Conservation (phyloP, 2,329 filamentous ascomycete genomes). For the Neonectria neomacrospora region DNA sequence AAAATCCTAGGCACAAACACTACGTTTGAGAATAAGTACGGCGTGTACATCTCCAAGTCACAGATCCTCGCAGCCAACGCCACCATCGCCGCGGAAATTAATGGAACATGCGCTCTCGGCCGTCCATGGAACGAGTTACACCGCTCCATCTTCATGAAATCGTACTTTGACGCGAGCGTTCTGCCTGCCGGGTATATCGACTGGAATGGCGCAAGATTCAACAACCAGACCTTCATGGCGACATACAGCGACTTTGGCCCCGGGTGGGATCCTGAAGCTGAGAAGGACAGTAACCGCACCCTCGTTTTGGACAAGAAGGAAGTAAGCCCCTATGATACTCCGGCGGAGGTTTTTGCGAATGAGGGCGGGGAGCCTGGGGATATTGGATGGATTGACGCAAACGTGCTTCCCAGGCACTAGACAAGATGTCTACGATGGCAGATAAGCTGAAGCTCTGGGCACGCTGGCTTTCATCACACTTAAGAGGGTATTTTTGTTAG, state of each 20-base stretch:
- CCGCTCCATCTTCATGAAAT: constrained; percentile 66
- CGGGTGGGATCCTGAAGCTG: constrained; percentile 15
- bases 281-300: constrained; percentile 12
- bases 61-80: constrained; percentile 65
- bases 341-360: constrained; percentile 8
- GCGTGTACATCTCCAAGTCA: constrained; percentile 70
- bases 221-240: constrained; percentile 23
- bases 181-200: constrained; percentile 22
- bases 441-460: rapidly evolving
- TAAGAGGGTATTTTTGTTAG: rapidly evolving
- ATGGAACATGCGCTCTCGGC: constrained; percentile 65
- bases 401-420: constrained; percentile 3
- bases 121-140: constrained; percentile 71
- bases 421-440: not conserved
- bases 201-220: constrained; percentile 22
- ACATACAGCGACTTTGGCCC: constrained; percentile 20
- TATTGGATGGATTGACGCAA: constrained; percentile 14
- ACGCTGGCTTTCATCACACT: not conserved
- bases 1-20: constrained; percentile 61
- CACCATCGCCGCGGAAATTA: constrained; percentile 49
- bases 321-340: constrained; percentile 15
- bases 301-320: constrained; percentile 10
- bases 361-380: constrained; percentile 8
- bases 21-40: constrained; percentile 73
- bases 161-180: constrained; percentile 66